Evolutionary conservation across 768 basidiomycete genomes (phyloP), one percentile per base, ranked within the genome.

Genomic region (Suillus hirtellus): DNA sequence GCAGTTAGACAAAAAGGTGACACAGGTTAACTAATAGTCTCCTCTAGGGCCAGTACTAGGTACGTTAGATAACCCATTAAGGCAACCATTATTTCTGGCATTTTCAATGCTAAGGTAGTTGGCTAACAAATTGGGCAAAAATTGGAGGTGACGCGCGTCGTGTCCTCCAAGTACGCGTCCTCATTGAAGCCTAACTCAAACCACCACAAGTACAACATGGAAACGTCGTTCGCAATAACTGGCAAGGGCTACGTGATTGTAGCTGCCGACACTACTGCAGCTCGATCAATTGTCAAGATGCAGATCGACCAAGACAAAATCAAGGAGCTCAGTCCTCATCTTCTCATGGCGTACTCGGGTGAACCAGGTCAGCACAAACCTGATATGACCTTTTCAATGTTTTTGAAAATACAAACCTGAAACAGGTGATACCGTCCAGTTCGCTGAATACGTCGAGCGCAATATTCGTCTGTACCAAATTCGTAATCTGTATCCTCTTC

Each of bases 271-370:
- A 94, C 90, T 9, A 92, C 89, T 15, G 87, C 95, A 9, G 87
- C 90, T 4, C 85, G 93, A 68, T 97, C 95, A 38, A 93, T 99
- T 77, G 89, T 99, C 73, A 96, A 95, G 80, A 97, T 99, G 95
- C 97, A 99, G 81, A 75, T 83, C 43, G 95, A 97, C 77, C 92
- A 93, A 79, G 96, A 99, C 83, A 98, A 99, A 81, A 93, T 96
- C 82, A 95, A 95, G 77, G 82, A 85, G 27, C 83, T 99, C 49
- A 89, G 93, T 65, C 89, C 95, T 31, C 93, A 97, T 76, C 80
- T 99, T 40, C 84, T 96, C 72, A 96, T 99, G 95, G 89, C 95
- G 0, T 94, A 89, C 76, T 93, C 93, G 66, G 96, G 96, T 67
- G 95, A 97, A 76, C 92, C 95, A 78, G 95, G 95, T 76, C 49